phyloP scores from a whole-genome alignment of 1,284 basidiomycete species.

The Amylostereum areolatum region DNA sequence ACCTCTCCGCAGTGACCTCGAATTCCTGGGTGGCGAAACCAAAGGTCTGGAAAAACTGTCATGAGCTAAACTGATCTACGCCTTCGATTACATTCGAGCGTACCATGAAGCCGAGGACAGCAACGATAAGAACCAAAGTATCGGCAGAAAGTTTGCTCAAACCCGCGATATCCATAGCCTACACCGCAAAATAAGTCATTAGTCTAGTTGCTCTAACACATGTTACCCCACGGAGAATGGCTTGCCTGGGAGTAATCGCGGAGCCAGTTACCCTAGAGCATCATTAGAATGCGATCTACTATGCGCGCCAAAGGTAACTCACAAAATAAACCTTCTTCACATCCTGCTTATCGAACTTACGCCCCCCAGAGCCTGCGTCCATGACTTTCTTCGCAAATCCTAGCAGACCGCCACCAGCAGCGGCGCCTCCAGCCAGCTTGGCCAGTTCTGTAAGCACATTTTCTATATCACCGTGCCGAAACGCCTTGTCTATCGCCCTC shows the following conservation, averaged over 20 bases:
- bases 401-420: slow-evolving; percentile 41
- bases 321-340: slow-evolving; percentile 65
- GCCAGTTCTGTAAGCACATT: slow-evolving; percentile 50
- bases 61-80: too few relatives aligned
- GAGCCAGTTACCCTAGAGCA: slow-evolving; percentile 54
- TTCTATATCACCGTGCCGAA: slow-evolving; percentile 73
- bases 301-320: slow-evolving; percentile 18
- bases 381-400: slow-evolving; percentile 44
- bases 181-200: slow-evolving; percentile 22
- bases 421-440: slow-evolving; percentile 47
- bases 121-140: slow-evolving; percentile 68
- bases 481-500: slow-evolving; percentile 51
- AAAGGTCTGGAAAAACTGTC: slow-evolving; percentile 38
- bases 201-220: background rate
- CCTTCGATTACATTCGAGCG: slow-evolving; percentile 15
- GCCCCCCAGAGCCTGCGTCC: slow-evolving; percentile 36
- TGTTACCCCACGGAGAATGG: background rate
- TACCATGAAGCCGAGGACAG: slow-evolving; percentile 69
- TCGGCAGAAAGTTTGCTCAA: slow-evolving; percentile 55
- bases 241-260: slow-evolving; percentile 55
- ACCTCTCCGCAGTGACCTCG: slow-evolving; percentile 74
- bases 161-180: slow-evolving; percentile 79
- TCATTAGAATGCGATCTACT: background rate
- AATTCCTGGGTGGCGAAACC: slow-evolving; percentile 75
- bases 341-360: slow-evolving; percentile 56